Base-by-base conservation (phyloP, 2,329 filamentous ascomycete genomes). In the Colletotrichum sp. region DNA sequence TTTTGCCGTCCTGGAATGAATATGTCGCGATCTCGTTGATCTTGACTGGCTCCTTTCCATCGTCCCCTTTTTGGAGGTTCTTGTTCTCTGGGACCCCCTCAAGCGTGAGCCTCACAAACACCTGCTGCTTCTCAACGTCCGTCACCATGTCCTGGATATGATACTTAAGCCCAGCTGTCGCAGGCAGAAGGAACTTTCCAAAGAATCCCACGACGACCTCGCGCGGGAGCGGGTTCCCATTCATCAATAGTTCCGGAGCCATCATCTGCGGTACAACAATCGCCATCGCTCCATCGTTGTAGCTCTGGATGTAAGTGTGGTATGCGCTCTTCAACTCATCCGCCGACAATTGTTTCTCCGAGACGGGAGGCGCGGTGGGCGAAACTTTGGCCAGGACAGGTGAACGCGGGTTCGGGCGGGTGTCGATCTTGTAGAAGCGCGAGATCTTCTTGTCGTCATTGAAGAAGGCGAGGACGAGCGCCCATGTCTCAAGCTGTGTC, bases 41-140 rank as follows among this genome's bases (percentile, higher is more conserved):
- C 52, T 59, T 71, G 36, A 71, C 34, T 4, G 36, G n/a, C 8
- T 30, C 62, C 7, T 64, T n/a, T 34, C 60, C 30, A 8, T 70
- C 57, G 0, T 52, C 24, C 2, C 52, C 72, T 12, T 9, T 71
- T 34, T 66, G 68, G 8, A 75, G 60, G 4, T 34, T 59, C 52
- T 66, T 52, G 5, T 75, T 71, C 68, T 71, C 52, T 8, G 68
- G 60, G 6, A 71, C 67, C 1, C 72, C 72, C 36, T 60, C 36
- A 24, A 75, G 52, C 4, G 68, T 44, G 4, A 75, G 68, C 49
- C 72, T 57, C 9, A 71, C 52, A 18, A 62, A 62, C 2, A 75
- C 32, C 49, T 67, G 72, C 49, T 75, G 72, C 52, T 60, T 75
- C 21, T 52, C 62, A 16, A n/a, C 36, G 9, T 75, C 72, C 34